Percentiles rank a stretch among this genome's conserved stretches.
phyloP scores from a whole-genome alignment of 352 stramenopile species.

The Phytophthora aleatoria region DNA sequence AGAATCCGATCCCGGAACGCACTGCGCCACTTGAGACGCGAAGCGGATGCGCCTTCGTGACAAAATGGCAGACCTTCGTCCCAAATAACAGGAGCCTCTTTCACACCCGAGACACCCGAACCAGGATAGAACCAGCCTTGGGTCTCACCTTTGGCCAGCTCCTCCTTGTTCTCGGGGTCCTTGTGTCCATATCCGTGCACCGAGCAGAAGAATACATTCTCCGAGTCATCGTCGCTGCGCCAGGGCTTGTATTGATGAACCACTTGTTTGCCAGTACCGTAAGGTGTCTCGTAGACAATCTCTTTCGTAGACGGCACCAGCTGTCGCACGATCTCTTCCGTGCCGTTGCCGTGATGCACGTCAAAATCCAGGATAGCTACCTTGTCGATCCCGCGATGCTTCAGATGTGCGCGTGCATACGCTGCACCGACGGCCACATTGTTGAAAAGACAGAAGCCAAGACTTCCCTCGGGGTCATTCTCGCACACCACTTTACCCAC shows the following conservation, averaged over 20 bases:
- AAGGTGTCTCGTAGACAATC: constrained; percentile 87
- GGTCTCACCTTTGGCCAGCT: constrained; percentile 26
- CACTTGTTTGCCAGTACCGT: constrained; percentile 86
- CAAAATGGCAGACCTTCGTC: constrained; percentile 71
- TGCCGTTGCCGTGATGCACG: constrained; percentile 98
- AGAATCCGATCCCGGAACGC: constrained; percentile 74
- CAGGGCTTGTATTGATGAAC: constrained; percentile 95
- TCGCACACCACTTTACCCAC: constrained; percentile 92
- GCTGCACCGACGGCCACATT: constrained; percentile 97
- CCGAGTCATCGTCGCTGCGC: constrained; percentile 93
- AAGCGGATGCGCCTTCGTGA: constrained; percentile 53
- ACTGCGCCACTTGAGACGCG: constrained; percentile 76
- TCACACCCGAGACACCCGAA: constrained; percentile 53
- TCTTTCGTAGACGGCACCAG: constrained; percentile 89
- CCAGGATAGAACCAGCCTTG: constrained; percentile 86
- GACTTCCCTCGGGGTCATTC: constrained; percentile 89
- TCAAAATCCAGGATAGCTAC: constrained; percentile 99
- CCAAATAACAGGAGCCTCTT: constrained; percentile 56
- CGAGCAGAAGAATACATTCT: constrained; percentile 97
- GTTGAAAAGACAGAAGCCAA: constrained; percentile 98
- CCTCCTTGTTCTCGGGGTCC: constrained; percentile 58
- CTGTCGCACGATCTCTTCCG: constrained; percentile 95
- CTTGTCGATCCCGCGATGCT: constrained; percentile 89
- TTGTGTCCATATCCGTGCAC: constrained; percentile 83
- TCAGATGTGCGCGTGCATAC: constrained; percentile 94